Evolutionary conservation across 345 rosid genomes (phyloP).

Genomic region (Lumnitzera littorea): DNA sequence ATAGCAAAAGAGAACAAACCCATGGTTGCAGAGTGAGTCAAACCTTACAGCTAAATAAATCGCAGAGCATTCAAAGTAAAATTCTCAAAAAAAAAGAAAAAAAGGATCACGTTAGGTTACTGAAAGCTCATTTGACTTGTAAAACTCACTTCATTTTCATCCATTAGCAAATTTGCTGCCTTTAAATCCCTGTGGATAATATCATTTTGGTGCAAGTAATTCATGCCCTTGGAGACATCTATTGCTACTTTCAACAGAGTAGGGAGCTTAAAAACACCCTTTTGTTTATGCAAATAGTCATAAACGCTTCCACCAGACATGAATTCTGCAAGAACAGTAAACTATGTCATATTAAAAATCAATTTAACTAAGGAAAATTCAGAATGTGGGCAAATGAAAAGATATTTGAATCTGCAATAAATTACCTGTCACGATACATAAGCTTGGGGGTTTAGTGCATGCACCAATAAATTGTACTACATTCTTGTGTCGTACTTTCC

Average conservation of each 20-base stretch:
- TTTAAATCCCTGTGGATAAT: slow-evolving; percentile 96
- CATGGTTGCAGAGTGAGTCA: too few species aligned
- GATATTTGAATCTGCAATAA: slow-evolving; percentile 3
- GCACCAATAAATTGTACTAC: slow-evolving; percentile 98
- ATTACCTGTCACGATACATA: slow-evolving; percentile 88
- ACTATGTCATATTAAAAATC: slow-evolving; percentile 4
- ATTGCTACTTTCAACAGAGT: slow-evolving; percentile 77
- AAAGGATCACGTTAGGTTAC: background rate
- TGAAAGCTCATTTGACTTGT: background rate
- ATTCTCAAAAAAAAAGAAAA: background rate
- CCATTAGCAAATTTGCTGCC: slow-evolving; percentile 94
- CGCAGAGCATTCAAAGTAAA: background rate
- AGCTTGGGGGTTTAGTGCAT: slow-evolving; percentile 87
- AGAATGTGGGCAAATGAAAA: background rate
- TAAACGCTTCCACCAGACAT: slow-evolving; percentile 99
- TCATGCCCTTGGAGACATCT: slow-evolving; percentile 97
- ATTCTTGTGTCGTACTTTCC: slow-evolving; percentile 95
- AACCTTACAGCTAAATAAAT: too few species aligned
- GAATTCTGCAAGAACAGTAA: slow-evolving; percentile 41
- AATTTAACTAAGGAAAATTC: slow-evolving; percentile 7
- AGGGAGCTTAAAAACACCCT: slow-evolving; percentile 89
- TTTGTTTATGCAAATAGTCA: slow-evolving; percentile 93
- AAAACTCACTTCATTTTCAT: slow-evolving; percentile 83
- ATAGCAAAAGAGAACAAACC: too few species aligned
- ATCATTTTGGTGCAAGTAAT: slow-evolving; percentile 89